phyloP scores from a whole-genome alignment of 169 alveolate species.

The Blepharisma undulans region DNA sequence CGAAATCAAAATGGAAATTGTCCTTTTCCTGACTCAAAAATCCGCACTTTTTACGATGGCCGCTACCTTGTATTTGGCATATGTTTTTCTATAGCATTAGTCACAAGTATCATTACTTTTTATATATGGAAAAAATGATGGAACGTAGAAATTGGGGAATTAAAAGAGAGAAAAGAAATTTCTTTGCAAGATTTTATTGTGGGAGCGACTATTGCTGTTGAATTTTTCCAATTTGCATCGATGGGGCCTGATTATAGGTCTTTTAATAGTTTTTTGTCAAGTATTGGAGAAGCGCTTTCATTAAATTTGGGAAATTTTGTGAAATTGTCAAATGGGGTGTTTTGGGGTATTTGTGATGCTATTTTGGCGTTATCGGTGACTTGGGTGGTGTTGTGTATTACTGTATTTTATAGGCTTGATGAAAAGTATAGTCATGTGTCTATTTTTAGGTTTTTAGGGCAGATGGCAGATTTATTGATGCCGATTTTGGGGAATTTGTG shows the following conservation, averaged over 20 bases:
- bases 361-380: neutral
- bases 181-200: neutral
- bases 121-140: neutral
- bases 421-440: neutral
- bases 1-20: neutral
- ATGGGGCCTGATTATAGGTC: neutral
- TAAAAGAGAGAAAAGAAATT: neutral
- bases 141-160: neutral
- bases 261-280: neutral
- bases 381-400: neutral
- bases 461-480: neutral
- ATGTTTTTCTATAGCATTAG: neutral
- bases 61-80: neutral
- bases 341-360: neutral
- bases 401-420: neutral
- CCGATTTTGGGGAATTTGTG: constrained; percentile 11
- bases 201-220: neutral
- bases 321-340: constrained; percentile 6
- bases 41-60: neutral
- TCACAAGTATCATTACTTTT: neutral
- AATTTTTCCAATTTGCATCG: neutral
- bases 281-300: neutral
- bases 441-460: neutral
- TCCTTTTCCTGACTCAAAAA: neutral
- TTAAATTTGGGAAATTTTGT: neutral